These are phyloP conservation scores for Jaminaea rosea DNA, from an alignment of 1,284 basidiomycete species.

Conservation along the genomic window DNA sequence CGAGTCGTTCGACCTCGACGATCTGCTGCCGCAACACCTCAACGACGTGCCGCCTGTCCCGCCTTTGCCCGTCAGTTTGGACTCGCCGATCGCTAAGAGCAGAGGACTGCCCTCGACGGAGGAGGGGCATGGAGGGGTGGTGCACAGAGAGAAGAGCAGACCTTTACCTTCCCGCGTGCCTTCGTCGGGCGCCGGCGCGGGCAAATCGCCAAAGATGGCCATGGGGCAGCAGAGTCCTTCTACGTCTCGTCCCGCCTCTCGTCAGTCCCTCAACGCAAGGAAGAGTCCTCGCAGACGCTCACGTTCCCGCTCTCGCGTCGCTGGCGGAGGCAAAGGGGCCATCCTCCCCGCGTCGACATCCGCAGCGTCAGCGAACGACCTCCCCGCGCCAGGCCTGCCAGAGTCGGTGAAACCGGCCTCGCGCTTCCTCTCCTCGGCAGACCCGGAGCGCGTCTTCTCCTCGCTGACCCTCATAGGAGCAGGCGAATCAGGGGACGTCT, in stretches of 20 bases:
- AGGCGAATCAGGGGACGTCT: slow-evolving; percentile 31
- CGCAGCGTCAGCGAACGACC: too few relatives aligned
- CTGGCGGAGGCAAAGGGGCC: background rate
- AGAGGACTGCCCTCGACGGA: background rate
- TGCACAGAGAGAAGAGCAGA: too few relatives aligned
- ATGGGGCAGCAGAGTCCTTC: too few relatives aligned
- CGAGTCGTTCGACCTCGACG: slow-evolving; percentile 32
- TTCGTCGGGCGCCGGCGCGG: background rate
- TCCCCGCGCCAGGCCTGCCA: background rate
- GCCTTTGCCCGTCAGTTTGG: slow-evolving; percentile 17
- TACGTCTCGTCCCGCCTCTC: background rate
- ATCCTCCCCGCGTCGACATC: background rate
- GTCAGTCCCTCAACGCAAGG: background rate
- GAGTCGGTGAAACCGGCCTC: background rate
- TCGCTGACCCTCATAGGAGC: slow-evolving; percentile 30
- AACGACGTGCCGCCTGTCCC: slow-evolving; percentile 25
- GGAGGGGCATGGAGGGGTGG: too few relatives aligned
- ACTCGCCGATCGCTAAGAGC: too few relatives aligned
- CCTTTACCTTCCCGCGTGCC: too few relatives aligned
- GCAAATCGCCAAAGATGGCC: too few relatives aligned
- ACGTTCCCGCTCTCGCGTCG: background rate
- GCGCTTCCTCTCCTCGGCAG: background rate
- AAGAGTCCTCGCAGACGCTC: background rate
- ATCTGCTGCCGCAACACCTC: slow-evolving; percentile 22
- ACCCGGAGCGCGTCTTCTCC: slow-evolving; percentile 2